phyloP scores from a whole-genome alignment of 1,139 yeast species.

The Scheffersomyces cryptocercus region DNA sequence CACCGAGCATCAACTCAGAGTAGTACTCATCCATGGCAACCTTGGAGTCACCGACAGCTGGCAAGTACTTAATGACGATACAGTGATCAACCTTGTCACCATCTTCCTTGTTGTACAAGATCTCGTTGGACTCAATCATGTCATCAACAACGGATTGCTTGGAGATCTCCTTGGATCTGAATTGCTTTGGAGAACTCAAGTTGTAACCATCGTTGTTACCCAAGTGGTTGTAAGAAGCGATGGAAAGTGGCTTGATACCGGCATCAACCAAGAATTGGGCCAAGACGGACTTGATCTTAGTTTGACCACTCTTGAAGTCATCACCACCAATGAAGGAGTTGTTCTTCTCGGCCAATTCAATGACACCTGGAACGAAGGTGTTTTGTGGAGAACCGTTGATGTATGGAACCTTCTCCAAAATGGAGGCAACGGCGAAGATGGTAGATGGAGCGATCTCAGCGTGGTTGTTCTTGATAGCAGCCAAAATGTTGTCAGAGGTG shows the following conservation, averaged over 20 bases:
- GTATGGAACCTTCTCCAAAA: slow-evolving; percentile 84
- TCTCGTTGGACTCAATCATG: slow-evolving; percentile 84
- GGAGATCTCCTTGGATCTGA: slow-evolving; percentile 93
- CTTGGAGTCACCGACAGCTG: slow-evolving; percentile 95
- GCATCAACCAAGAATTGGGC: slow-evolving; percentile 97
- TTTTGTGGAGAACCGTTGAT: slow-evolving; percentile 97
- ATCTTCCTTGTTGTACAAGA: slow-evolving; percentile 77
- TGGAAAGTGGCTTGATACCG: slow-evolving; percentile 91
- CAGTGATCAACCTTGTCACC: slow-evolving; percentile 89
- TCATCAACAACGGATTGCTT: slow-evolving; percentile 94
- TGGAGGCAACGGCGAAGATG: slow-evolving; percentile 88
- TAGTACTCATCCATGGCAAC: slow-evolving; percentile 99
- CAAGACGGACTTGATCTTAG: slow-evolving; percentile 90
- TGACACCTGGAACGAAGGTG: slow-evolving; percentile 93
- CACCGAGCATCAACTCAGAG: slow-evolving; percentile 96
- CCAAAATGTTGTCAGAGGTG: slow-evolving; percentile 76
- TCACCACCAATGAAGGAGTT: slow-evolving; percentile 90
- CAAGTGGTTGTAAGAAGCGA: slow-evolving; percentile 93
- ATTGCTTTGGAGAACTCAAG: slow-evolving; percentile 88
- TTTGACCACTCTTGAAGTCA: slow-evolving; percentile 96
- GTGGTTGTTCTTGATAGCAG: slow-evolving; percentile 76
- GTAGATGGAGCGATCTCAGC: slow-evolving; percentile 89
- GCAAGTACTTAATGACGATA: slow-evolving; percentile 90
- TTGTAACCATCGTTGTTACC: slow-evolving; percentile 97
- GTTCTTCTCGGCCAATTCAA: slow-evolving; percentile 82